Evolutionary conservation across 1,139 yeast genomes (phyloP), one percentile per base, ranked within the genome.

Genomic region (Candida gigantensis): DNA sequence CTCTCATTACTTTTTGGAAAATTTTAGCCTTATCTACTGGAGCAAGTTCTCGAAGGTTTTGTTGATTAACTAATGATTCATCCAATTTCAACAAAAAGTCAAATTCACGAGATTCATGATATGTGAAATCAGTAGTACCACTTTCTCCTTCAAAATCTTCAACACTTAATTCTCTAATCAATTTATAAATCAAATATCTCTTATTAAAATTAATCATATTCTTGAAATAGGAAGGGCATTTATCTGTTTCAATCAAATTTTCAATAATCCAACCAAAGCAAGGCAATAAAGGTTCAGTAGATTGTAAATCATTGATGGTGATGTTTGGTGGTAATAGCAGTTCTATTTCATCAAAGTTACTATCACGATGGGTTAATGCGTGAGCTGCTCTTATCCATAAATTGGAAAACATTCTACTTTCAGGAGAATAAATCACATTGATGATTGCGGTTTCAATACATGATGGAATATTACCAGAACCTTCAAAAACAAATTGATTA

Each of bases 371-470:
- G 16, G 45, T 47, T 35, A 66, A 53, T 3, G 60, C 36, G 6
- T 46, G 45, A 1, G 89, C 77, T 2, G 81, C 73, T 37, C 63
- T 65, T 1, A 76, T 57, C 96, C 96, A 87, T 10, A 81, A 66
- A 39, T 69, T 68, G 3, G 83, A 70, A 55, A 77, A 88, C 19
- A 69, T 59, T 45, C 98, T 70, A 31, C 92, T 79, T 51, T 86
- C 95, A 0, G 96, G 96, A 1, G 90, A 72, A 32, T 87, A 68
- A 16, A 90, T 74, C 0, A 90, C 90, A 47, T 85, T 80, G 0
- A 79, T 68, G 26, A 90, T 69, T 5, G 95, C 90, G 5, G 90
- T 73, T 55, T 90, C 97, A 40, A 92, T 71, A 54, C 90, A 84
- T 2, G 96, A 84, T 1, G 97, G 97, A 17, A 90, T 79, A 42